Base-by-base conservation (phyloP, 1,284 basidiomycete species). In the Fomitopsis betulina region DNA sequence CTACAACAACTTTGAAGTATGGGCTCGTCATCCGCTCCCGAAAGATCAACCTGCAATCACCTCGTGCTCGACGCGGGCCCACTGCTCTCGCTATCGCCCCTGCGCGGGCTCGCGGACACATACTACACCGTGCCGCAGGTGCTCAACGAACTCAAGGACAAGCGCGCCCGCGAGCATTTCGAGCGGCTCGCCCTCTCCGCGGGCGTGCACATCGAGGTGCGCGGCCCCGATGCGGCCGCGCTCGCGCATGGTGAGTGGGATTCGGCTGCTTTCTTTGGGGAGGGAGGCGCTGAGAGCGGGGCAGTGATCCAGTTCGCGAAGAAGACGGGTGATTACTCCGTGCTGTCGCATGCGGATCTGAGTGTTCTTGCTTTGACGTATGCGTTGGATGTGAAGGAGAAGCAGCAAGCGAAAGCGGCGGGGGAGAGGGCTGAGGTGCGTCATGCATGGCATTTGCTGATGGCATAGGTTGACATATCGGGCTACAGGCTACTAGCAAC, bases 301-400 rank as follows among this genome's bases (percentile, higher is more conserved):
- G 43, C 65, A 93, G 97, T 96, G 9, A 91, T 92, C 54, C 88
- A 91, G 62, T 92, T 90, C 74, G 93, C 97, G 3, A 96, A 94
- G 79, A 93, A 94, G 79, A 98, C 96, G 0, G 97, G 97, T 74
- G 97, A 99, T 75, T 96, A 94, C 70, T 81, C 93, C 37, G 96
- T 96, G 49, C 81, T 99, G 33, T 98, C 95, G 9, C 83, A 88
- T 67, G 84, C 96, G 17, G 97, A 99, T 85, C 73, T 99, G 58
- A 89, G 91, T 63, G 89, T 99, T 40, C 77, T 99, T 49, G 97
- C 97, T 0, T 77, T 99, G 64, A 94, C 95, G 0, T 90, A 93
- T 70, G 84, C 88, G 49, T 76, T 96, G 57, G 87, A 85, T 75
- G 82, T 79, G 56, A 74, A 78, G 54, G 76, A 81, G 51, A 77